phyloP scores from a whole-genome alignment of 2,329 filamentous ascomycete genomes.

The Didymella lethalis region DNA sequence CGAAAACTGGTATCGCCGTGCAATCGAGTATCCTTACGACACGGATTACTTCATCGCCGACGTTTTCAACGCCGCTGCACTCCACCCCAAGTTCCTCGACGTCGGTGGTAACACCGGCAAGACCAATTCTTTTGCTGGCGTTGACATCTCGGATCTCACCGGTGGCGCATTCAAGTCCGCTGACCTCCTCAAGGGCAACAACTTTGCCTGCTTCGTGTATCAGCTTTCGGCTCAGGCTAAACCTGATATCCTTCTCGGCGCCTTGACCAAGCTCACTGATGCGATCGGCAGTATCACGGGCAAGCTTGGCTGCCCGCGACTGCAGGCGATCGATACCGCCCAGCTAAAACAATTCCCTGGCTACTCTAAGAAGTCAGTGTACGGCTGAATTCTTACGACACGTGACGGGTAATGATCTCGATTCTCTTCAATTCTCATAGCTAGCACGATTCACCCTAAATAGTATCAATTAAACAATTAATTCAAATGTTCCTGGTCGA shows the following conservation, averaged over 20 bases:
- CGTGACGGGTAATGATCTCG: conserved; percentile 1
- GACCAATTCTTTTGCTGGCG: conserved; percentile 32
- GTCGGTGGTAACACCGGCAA: conserved; percentile 36
- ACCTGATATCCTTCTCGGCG: conserved; percentile 31
- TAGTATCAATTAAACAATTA: not conserved
- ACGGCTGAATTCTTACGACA: conserved; percentile 13
- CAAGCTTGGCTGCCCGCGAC: conserved; percentile 27
- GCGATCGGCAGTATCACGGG: conserved; percentile 27
- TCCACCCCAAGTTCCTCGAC: conserved; percentile 36
- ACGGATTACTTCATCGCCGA: conserved; percentile 32
- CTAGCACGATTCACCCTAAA: not conserved
- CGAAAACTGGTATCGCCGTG: conserved; percentile 34
- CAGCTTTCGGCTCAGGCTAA: conserved; percentile 33
- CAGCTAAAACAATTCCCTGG: conserved; percentile 32
- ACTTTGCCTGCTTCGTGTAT: conserved; percentile 29
- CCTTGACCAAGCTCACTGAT: conserved; percentile 24
- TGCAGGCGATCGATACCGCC: conserved; percentile 25
- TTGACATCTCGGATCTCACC: conserved; percentile 27
- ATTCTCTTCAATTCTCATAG: not conserved
- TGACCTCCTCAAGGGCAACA: conserved; percentile 27
- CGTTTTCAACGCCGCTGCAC: conserved; percentile 25
- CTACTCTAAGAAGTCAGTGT: conserved; percentile 29
- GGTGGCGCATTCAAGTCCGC: conserved; percentile 29
- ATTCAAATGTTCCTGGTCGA: too few relatives aligned
- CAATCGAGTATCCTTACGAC: conserved; percentile 35